Evolutionary conservation across 2,329 filamentous ascomycete genomes (phyloP), one percentile per base, ranked within the genome.

Genomic region (Myriangium duriaei): DNA sequence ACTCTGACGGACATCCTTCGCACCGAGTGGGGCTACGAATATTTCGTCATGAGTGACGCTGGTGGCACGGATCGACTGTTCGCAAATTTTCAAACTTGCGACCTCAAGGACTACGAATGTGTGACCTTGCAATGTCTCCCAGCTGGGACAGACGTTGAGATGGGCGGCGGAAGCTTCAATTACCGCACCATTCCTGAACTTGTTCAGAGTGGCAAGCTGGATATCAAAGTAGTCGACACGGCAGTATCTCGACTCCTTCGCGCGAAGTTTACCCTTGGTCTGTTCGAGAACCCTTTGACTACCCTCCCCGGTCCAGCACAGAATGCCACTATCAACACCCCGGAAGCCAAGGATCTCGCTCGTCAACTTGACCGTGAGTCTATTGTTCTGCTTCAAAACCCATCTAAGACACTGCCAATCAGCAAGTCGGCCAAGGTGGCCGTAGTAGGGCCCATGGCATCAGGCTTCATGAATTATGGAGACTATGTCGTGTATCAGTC

Each of bases 391-490:
- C 61, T 86, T 26, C 83, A 84, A 58, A 86, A 86, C 47, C 69
- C 81, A 7, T 68, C 70, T 32, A 63, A 62, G n/a, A 57, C 76
- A 0, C 63, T 86, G 1, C 81, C 81, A 0, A 53, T 79, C 2
- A 67, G 67, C 18, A 81, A 77, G 51, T 65, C 68, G 5, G 73
- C 74, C 6, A 76, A 72, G 28, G 66, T 85, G 39, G 79, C 79
- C 3, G 76, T 85, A 15, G 79, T 84, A 48, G 80, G 80, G 0
- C 79, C 79, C 2, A 83, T 84, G 78, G 79, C 75, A 0, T 69
- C 80, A 47, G 77, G 73, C 1, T 79, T 68, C 46, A 75, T 81
- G 66, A 82, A 82, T 49, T 79, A 83, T 42, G 80, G 80, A 35
- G 79, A 83, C 56, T 84, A 84, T 48, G 78, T 84, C 11, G 76